Evolutionary conservation across 75 land plant genomes (phyloP), one percentile per base, ranked within the genome.

Genomic region (Chamaecyparis obtusa): DNA sequence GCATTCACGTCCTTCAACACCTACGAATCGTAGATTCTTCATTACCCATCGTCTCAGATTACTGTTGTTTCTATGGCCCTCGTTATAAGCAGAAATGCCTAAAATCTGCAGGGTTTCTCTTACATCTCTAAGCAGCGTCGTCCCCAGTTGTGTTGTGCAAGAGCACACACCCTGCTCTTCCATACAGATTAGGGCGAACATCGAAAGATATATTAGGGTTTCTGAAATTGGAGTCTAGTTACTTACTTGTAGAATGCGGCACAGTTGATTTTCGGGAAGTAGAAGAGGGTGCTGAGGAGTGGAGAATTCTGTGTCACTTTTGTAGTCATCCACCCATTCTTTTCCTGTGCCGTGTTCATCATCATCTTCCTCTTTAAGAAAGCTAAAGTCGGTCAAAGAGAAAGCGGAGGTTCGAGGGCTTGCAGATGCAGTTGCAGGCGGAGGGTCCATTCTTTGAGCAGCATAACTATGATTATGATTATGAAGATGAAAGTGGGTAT

Each of bases 241-340:
- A 71, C 0, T 21, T 71, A 71, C 35, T 33, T 71, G 11, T 27
- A 71, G 35, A 2, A 30, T 71, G 30, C 9, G 33, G 33, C 75
- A 30, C 3, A 71, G 9, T 2, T 71, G 75, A 10, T 71, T 13
- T 71, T 8, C 9, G 5, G 24, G 3, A 5, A 57, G 19, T 57
- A 21, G 64, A 30, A 27, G 2, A 8, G n/a, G 13, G 35, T 30
- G 35, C 8, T 71, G 30, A 30, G 9, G n/a, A 71, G 13, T 2
- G 75, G 75, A 71, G 75, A 1, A 6, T 0, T 71, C 75, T 11
- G 37, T 88, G 10, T 44, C 90, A 81, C 89, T 76, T 33, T n/a
- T 60, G 87, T 87, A 86, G 10, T 83, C 39, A 35, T 86, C 77
- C 17, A 33, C 10, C 64, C 51, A 86, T 71, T 87, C 33, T 49